Evolutionary conservation across 148 eudicot species (phyloP).

Genomic region (Chenopodium album): DNA sequence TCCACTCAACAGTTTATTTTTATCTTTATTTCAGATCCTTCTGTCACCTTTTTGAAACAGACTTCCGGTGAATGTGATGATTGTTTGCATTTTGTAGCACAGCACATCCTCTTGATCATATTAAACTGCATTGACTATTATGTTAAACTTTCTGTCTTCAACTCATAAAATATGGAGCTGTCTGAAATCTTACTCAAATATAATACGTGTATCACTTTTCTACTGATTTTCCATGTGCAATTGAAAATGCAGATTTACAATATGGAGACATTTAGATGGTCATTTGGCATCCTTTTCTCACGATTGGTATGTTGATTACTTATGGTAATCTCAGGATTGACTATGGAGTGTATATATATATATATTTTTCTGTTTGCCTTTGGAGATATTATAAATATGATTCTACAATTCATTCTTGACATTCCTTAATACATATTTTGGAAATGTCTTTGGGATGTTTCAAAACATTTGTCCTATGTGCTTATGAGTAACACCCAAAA

Average conservation of each 20-base stretch:
- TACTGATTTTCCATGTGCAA: neutral
- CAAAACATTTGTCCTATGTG: no score
- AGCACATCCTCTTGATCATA: neutral
- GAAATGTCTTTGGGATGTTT: no score
- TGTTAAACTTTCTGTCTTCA: neutral
- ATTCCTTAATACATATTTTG: no score
- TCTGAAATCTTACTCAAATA: neutral
- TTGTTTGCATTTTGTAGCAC: neutral
- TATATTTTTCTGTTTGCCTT: neutral
- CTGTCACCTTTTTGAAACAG: neutral
- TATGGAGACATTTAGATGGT: constrained; percentile 89
- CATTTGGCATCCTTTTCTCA: constrained; percentile 96
- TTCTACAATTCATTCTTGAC: neutral
- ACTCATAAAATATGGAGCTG: neutral
- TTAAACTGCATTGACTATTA: neutral
- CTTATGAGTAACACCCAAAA: no score
- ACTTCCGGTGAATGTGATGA: neutral
- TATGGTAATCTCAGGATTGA: neutral
- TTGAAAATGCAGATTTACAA: constrained; percentile 65
- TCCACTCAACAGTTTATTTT: neutral
- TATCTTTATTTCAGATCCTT: neutral
- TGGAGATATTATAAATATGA: neutral
- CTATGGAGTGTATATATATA: neutral
- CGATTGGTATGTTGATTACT: constrained; percentile 65
- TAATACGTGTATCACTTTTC: neutral